Conservation (phyloP, 1,284 basidiomycete species). For the Psilocybe mexicana region DNA sequence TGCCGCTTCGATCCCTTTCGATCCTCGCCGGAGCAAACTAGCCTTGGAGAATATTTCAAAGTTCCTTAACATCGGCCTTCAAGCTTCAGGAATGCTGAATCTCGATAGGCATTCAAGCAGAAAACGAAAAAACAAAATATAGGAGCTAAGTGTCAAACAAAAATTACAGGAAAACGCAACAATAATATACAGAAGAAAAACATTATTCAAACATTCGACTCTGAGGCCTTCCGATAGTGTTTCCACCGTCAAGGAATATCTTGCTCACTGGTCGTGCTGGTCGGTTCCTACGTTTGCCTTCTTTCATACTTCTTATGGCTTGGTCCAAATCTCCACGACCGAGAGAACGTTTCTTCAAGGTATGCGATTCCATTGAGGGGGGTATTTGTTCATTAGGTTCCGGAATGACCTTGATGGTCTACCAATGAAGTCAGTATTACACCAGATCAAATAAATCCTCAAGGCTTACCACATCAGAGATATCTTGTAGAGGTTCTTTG, state of each 20-base stretch:
- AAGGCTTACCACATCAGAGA: constrained; percentile 32
- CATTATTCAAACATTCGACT: constrained; percentile 7
- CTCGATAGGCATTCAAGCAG: too few relatives aligned
- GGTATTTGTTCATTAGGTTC: constrained; percentile 1
- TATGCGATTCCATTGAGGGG: constrained; percentile 37
- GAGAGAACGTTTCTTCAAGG: constrained; percentile 49
- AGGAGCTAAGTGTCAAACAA: neutral
- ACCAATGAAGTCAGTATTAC: constrained; percentile 4
- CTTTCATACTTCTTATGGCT: constrained; percentile 78
- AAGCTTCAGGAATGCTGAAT: too few relatives aligned
- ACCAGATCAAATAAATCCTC: neutral
- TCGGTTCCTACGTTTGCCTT: constrained; percentile 60
- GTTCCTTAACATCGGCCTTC: too few relatives aligned
- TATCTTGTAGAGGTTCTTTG: constrained; percentile 29
- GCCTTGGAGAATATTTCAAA: too few relatives aligned
- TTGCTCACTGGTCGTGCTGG: constrained; percentile 58
- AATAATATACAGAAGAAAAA: neutral
- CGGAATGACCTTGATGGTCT: constrained; percentile 41
- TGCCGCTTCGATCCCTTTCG: too few relatives aligned
- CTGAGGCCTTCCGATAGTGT: constrained; percentile 31
- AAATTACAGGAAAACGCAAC: neutral
- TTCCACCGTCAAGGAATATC: constrained; percentile 75
- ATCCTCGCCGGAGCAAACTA: too few relatives aligned
- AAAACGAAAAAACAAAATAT: too few relatives aligned
- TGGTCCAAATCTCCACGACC: constrained; percentile 79